Percentiles rank a stretch among this genome's conserved stretches.
phyloP scores from a whole-genome alignment of 345 rosid species.

The Viola odorata region DNA sequence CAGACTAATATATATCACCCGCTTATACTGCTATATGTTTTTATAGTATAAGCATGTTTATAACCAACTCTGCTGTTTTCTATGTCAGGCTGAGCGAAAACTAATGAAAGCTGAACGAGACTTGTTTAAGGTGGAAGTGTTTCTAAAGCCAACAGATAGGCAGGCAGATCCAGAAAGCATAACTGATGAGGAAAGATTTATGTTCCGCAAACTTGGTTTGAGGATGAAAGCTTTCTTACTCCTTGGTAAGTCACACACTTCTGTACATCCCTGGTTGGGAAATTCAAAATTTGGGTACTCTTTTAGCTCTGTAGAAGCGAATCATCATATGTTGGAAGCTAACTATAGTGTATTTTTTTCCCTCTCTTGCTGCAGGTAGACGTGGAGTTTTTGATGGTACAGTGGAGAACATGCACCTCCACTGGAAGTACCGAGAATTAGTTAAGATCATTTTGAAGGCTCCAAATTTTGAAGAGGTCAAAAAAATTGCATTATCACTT shows the following conservation, averaged over 20 bases:
- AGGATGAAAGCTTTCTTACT: slow-evolving; percentile 94
- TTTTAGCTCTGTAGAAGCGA: too few relatives aligned
- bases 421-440: slow-evolving; percentile 91
- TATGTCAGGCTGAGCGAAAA: slow-evolving; percentile 61
- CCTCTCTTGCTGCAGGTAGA: slow-evolving; percentile 58
- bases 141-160: slow-evolving; percentile 53
- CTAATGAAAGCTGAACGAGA: slow-evolving; percentile 67
- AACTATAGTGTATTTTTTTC: too few relatives aligned
- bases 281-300: too few relatives aligned
- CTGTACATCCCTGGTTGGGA: not conserved
- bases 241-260: slow-evolving; percentile 49
- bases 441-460: slow-evolving; percentile 75
- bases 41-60: not conserved
- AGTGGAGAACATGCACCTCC: slow-evolving; percentile 97
- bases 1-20: not conserved
- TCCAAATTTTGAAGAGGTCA: slow-evolving; percentile 65
- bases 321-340: too few relatives aligned
- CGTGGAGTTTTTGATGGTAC: slow-evolving; percentile 97
- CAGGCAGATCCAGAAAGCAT: slow-evolving; percentile 76
- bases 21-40: too few relatives aligned
- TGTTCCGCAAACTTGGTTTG: slow-evolving; percentile 94
- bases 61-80: not conserved
- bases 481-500: slow-evolving; percentile 79
- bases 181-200: slow-evolving; percentile 91
- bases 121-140: slow-evolving; percentile 71